phyloP scores from a whole-genome alignment of 2,329 filamentous ascomycete species.

The Exophiala alcalophila region DNA sequence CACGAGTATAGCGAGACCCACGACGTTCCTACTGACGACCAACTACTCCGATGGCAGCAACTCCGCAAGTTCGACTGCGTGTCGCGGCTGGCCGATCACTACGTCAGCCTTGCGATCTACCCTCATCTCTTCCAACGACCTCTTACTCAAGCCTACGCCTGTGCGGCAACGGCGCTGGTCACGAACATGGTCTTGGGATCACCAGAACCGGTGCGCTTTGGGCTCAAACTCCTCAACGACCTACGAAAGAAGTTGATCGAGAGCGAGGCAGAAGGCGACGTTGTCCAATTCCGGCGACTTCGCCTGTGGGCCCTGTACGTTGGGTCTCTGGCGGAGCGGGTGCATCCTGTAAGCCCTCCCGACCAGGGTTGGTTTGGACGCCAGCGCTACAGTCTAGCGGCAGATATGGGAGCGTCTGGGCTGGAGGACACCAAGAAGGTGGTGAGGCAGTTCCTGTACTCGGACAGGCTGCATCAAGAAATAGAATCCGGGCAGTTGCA shows the following conservation, averaged over 20 bases:
- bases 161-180: conserved; percentile 23
- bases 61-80: conserved; percentile 29
- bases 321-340: conserved; percentile 25
- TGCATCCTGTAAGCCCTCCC: conserved; percentile 16
- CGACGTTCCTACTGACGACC: conserved; percentile 25
- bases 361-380: conserved; percentile 21
- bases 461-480: conserved; percentile 24
- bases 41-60: conserved; percentile 27
- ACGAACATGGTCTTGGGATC: conserved; percentile 26
- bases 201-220: conserved; percentile 29
- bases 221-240: conserved; percentile 23
- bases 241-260: conserved; percentile 20
- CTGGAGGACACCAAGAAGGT: conserved; percentile 26
- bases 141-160: conserved; percentile 22
- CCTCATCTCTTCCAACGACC: conserved; percentile 25
- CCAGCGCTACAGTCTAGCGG: conserved; percentile 9
- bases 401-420: conserved; percentile 9
- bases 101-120: conserved; percentile 27
- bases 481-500: conserved; percentile 17
- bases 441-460: conserved; percentile 25
- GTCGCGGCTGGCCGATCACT: conserved; percentile 27
- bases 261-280: conserved; percentile 14
- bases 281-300: conserved; percentile 12
- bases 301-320: conserved; percentile 28
- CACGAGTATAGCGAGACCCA: conserved; percentile 21